Evolutionary conservation across 176 grass and related monocot species (phyloP).

Genomic region (Leersia perrieri): DNA sequence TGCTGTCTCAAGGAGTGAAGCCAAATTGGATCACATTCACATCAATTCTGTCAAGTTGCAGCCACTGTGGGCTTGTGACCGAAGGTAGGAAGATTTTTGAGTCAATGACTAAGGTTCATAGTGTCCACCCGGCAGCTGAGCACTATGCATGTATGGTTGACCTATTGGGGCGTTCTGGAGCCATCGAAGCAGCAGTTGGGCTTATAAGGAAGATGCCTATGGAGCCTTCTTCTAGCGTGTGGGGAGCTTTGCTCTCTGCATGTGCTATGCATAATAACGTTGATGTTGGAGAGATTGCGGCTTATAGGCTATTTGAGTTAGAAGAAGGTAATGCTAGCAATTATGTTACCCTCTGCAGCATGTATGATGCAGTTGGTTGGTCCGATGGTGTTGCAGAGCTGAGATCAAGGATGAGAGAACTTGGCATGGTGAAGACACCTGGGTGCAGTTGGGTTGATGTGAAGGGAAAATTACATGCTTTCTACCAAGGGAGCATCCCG

Average conservation of each 20-base stretch:
- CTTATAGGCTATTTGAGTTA: constrained; percentile 57
- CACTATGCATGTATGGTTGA: constrained; percentile 74
- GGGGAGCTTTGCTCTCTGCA: constrained; percentile 59
- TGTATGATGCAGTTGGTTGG: constrained; percentile 48
- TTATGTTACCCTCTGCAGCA: constrained; percentile 51
- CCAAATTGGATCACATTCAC: constrained; percentile 57
- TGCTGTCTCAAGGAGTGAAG: constrained; percentile 15
- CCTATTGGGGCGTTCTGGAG: constrained; percentile 51
- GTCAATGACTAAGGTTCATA: background rate
- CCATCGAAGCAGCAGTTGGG: constrained; percentile 45
- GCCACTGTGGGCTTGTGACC: constrained; percentile 45
- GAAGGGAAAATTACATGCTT: constrained; percentile 46
- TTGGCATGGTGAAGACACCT: constrained; percentile 63
- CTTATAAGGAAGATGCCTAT: constrained; percentile 51
- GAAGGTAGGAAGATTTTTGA: background rate
- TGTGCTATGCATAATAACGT: constrained; percentile 49
- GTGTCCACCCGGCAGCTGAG: constrained; percentile 34
- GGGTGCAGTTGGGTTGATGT: constrained; percentile 55
- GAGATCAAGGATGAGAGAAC: constrained; percentile 63
- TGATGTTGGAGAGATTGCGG: constrained; percentile 57
- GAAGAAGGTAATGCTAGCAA: constrained; percentile 59
- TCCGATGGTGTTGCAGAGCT: constrained; percentile 41
- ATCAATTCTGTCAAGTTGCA: constrained; percentile 56
- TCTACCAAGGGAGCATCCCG: constrained; percentile 51
- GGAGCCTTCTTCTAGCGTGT: constrained; percentile 40